These are phyloP conservation scores for Boechera retrofracta DNA, from an alignment of 345 rosid genomes.

Conservation along the genomic window DNA sequence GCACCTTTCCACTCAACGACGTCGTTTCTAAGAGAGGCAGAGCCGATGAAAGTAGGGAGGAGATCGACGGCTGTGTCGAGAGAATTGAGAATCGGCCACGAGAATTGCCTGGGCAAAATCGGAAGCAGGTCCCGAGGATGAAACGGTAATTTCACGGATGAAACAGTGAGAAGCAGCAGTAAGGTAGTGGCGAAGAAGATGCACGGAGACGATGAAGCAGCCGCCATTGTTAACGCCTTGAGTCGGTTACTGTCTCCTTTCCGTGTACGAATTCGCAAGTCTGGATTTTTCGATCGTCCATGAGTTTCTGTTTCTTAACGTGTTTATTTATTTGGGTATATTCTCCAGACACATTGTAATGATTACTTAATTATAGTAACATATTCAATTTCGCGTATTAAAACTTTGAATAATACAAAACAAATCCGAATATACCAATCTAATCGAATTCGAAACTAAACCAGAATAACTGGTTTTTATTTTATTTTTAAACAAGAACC, in stretches of 20 bases:
- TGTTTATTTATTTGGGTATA: slow-evolving; percentile 15
- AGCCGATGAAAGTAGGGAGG: slow-evolving; percentile 82
- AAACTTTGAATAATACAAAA: neutral
- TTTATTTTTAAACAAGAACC: neutral
- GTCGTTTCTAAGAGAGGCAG: slow-evolving; percentile 61
- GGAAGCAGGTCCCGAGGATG: slow-evolving; percentile 80
- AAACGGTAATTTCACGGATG: slow-evolving; percentile 55
- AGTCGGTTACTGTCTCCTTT: slow-evolving; percentile 5
- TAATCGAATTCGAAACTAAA: neutral
- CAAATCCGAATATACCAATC: neutral
- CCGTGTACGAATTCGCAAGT: slow-evolving; percentile 28
- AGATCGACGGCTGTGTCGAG: slow-evolving; percentile 70
- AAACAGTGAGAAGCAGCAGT: slow-evolving; percentile 14
- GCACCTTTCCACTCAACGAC: slow-evolving; percentile 85
- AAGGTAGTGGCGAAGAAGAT: slow-evolving; percentile 16
- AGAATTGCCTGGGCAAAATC: slow-evolving; percentile 67
- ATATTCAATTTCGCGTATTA: neutral
- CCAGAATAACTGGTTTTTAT: neutral
- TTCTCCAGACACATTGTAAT: neutral
- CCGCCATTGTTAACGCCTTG: slow-evolving; percentile 23
- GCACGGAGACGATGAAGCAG: slow-evolving; percentile 25
- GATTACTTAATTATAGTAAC: neutral
- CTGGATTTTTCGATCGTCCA: neutral
- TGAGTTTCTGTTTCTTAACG: neutral
- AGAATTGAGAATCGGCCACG: slow-evolving; percentile 82